Base-by-base conservation (phyloP, 805 yeast genomes). In the Yarrowia sp. region DNA sequence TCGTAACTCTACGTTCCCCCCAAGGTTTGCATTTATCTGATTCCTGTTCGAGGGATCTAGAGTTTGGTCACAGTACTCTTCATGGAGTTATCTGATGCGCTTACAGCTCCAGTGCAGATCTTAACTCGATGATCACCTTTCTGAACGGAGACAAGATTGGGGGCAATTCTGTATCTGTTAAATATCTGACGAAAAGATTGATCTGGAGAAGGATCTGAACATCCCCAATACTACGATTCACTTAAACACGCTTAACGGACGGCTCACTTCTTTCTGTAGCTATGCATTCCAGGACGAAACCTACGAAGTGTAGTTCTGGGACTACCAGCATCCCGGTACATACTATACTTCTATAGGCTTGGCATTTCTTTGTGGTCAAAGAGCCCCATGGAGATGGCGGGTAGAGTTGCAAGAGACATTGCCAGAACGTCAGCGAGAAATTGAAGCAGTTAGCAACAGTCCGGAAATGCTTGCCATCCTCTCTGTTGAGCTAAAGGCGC, bases 281-380 rank as follows among this genome's bases (percentile, higher is more conserved):
- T 32, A 32, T 17, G 30, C 52, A 46, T 46, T 46, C 52, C 54
- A 48, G 54, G 33, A 48, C 17, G 12, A 19, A 48, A 48, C 54
- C 54, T 48, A 48, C 54, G 2, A 12, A 10, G 52, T 28, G 52
- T 48, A 48, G 24, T 24, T 48, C 38, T 30, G 54, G 17, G 38
- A 19, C 36, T 21, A 48, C 38, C n/a, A 32, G 33, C 30, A 7
- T 17, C 10, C 43, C 22, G 11, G n/a, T n/a, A n/a, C 49, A 11
- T 30, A 10, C 33, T 44, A 21, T 17, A 11, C n/a, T 46, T 28
- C 16, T 28, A 30, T 19, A 30, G 35, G 5, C 52, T 46, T 46
- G 52, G 52, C 52, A 30, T 38, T 32, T 19, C 43, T 38, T 38
- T 38, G 43, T 38, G 4, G 14, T 6, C 22, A 10, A 38, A 19